Conservation (phyloP, 1,139 yeast species). For the Yueomyces sp. region DNA sequence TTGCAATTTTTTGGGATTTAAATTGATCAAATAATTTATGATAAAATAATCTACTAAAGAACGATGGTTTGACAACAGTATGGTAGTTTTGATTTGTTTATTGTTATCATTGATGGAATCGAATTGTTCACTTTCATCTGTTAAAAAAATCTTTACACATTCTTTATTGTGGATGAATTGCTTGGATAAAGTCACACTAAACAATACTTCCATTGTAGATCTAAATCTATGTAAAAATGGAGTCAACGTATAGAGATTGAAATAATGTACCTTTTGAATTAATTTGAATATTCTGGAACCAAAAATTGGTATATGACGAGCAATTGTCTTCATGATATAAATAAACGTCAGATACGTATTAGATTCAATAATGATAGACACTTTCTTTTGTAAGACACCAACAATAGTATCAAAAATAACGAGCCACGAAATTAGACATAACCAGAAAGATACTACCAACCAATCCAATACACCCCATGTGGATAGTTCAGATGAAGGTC, state of each 20-base stretch:
- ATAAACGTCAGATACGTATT: neutral
- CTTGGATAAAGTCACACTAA: conserved; percentile 11
- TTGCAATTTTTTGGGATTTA: too few relatives aligned
- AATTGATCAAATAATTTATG: conserved; percentile 9
- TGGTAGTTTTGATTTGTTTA: conserved; percentile 10
- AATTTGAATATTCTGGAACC: conserved; percentile 7
- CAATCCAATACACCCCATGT: neutral
- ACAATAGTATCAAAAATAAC: neutral
- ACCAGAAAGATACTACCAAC: neutral
- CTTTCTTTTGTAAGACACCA: neutral
- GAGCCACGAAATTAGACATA: neutral
- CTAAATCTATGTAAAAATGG: conserved; percentile 7
- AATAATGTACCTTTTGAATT: conserved; percentile 4
- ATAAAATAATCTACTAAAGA: conserved; percentile 21
- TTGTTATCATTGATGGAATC: conserved; percentile 5
- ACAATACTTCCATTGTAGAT: conserved; percentile 8
- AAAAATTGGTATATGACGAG: conserved; percentile 12
- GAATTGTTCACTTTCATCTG: conserved; percentile 14
- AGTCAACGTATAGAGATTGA: conserved; percentile 2
- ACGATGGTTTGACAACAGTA: conserved; percentile 21
- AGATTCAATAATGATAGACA: neutral
- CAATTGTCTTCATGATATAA: conserved; percentile 4
- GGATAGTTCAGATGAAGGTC: neutral
- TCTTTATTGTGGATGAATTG: conserved; percentile 11
- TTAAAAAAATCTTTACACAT: conserved; percentile 13